Evolutionary conservation across 2,329 filamentous ascomycete genomes (phyloP).

Genomic region (Penicillium sp.): DNA sequence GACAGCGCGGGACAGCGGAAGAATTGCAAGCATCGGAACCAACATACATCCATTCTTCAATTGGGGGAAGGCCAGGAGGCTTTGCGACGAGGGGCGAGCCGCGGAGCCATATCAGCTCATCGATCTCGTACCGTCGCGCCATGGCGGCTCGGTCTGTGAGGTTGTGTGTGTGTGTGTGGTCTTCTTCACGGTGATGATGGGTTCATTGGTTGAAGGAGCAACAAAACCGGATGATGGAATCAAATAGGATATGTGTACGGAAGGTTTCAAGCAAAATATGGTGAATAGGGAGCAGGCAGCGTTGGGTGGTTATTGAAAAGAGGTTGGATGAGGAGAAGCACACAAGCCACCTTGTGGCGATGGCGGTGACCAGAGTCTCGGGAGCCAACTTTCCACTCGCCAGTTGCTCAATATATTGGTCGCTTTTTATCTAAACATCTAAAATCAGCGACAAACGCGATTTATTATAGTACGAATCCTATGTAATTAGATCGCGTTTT

Average conservation of each 20-base stretch:
- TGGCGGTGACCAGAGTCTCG: conserved; percentile 22
- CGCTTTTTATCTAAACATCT: too few species aligned
- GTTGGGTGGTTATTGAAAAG: conserved; percentile 10
- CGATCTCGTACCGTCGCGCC: conserved; percentile 67
- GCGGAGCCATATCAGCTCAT: conserved; percentile 71
- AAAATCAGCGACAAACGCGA: too few species aligned
- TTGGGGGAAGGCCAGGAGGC: conserved; percentile 73
- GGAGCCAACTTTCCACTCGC: neutral
- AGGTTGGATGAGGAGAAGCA: conserved; percentile 22
- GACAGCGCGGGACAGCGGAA: conserved; percentile 6
- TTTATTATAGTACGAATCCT: too few species aligned
- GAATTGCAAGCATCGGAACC: conserved; percentile 9
- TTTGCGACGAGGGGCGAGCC: conserved; percentile 80
- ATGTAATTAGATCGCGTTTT: too few species aligned
- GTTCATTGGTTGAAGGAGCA: conserved; percentile 29
- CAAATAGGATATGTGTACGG: neutral
- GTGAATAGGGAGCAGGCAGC: neutral
- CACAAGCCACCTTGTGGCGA: conserved; percentile 29
- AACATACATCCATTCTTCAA: conserved; percentile 90
- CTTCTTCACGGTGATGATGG: conserved; percentile 26
- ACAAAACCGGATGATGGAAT: conserved; percentile 1
- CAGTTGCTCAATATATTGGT: neutral
- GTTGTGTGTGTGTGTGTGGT: conserved; percentile 26
- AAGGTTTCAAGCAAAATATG: neutral
- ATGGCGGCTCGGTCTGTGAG: conserved; percentile 31